These are phyloP conservation scores for Sarocladium kiliense DNA, from an alignment of 2,329 filamentous ascomycete genomes.

Conservation along the genomic window DNA sequence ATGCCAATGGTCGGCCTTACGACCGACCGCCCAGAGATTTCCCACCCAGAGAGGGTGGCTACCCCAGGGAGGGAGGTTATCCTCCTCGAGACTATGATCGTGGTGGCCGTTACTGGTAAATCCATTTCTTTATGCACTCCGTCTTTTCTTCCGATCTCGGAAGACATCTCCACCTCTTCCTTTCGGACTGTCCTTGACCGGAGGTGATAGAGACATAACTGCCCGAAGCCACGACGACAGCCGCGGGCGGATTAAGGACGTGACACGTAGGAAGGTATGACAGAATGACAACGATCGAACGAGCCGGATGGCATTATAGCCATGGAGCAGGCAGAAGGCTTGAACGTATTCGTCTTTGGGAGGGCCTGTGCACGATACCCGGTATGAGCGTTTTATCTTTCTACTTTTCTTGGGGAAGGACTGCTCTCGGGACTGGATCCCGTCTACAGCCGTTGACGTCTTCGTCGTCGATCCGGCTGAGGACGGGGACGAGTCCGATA, in stretches of 20 bases:
- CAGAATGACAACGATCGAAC: slow-evolving; percentile 2
- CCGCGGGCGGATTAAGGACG: slow-evolving; percentile 10
- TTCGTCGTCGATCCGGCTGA: not conserved
- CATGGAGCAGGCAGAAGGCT: not conserved
- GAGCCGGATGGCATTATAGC: not conserved
- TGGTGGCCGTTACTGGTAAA: slow-evolving; percentile 47
- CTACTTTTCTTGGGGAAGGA: not conserved
- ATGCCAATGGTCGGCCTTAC: slow-evolving; percentile 52
- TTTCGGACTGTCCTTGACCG: slow-evolving; percentile 30
- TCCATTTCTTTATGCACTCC: slow-evolving; percentile 20
- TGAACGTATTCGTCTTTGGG: not conserved
- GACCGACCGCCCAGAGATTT: slow-evolving; percentile 48
- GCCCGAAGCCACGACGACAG: slow-evolving; percentile 9
- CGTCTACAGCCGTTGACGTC: not conserved
- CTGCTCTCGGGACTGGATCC: not conserved
- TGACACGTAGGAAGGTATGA: slow-evolving; percentile 8
- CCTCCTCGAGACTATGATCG: slow-evolving; percentile 45
- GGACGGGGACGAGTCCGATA: not conserved
- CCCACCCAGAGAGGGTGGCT: slow-evolving; percentile 30
- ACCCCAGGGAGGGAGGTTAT: slow-evolving; percentile 27
- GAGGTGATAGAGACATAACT: slow-evolving; percentile 26
- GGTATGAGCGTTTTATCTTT: slow-evolving; percentile 4
- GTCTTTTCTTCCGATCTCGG: slow-evolving; percentile 14
- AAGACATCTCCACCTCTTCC: slow-evolving; percentile 14
- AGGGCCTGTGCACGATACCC: not conserved